Conservation (phyloP, 495 filamentous ascomycete genomes). For the Polyplosphaeria fusca region DNA sequence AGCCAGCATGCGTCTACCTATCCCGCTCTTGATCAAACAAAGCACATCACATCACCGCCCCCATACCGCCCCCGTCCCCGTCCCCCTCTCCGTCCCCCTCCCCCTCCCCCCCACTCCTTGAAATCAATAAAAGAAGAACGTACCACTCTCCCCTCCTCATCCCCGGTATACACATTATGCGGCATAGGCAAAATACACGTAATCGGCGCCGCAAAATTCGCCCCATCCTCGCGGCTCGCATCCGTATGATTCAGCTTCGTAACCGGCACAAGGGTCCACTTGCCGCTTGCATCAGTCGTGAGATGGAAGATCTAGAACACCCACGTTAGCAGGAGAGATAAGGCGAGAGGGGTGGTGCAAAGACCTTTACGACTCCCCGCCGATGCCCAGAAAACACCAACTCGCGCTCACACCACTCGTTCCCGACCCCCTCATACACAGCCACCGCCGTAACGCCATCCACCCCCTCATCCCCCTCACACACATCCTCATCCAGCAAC, state of each 20-base stretch:
- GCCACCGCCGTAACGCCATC: conserved; percentile 78
- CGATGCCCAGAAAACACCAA: conserved; percentile 86
- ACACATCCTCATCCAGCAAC: conserved; percentile 75
- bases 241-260: conserved; percentile 83
- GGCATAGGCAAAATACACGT: conserved; percentile 84
- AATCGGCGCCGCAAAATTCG: conserved; percentile 75
- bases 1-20: not conserved
- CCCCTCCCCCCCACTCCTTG: not conserved
- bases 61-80: conserved; percentile 11
- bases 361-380: conserved; percentile 74
- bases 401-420: conserved; percentile 87
- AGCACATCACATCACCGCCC: not conserved
- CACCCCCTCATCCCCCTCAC: conserved; percentile 52
- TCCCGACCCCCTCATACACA: conserved; percentile 88
- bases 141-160: conserved; percentile 32
- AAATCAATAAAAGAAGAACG: conserved; percentile 26
- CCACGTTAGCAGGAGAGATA: not conserved
- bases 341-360: conserved; percentile 9
- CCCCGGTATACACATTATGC: conserved; percentile 80
- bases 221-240: conserved; percentile 64
- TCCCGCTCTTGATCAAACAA: not conserved
- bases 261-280: conserved; percentile 60
- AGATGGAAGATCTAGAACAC: conserved; percentile 54
- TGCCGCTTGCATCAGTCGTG: conserved; percentile 48
- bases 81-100: conserved; percentile 13